phyloP scores from a whole-genome alignment of 1,284 basidiomycete genomes.

The Peniophora sp. region DNA sequence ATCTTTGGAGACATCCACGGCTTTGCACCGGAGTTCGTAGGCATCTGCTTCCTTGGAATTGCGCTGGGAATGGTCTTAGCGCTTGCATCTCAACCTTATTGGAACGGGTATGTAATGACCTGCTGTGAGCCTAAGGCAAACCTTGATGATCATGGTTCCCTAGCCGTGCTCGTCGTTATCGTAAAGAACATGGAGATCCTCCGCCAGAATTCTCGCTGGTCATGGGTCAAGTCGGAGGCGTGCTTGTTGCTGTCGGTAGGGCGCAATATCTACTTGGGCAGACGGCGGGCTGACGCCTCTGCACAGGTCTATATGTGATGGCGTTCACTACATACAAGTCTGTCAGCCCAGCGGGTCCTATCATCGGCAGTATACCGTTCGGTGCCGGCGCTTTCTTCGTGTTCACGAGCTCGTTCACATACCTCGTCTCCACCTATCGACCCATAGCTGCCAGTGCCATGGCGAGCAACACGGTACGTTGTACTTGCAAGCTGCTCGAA shows the following conservation, averaged over 20 bases:
- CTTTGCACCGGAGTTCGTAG: slow-evolving; percentile 53
- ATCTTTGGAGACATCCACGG: slow-evolving; percentile 58
- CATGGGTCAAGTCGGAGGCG: slow-evolving; percentile 60
- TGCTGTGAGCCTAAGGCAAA: not conserved
- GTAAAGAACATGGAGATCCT: slow-evolving; percentile 31
- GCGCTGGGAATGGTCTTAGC: slow-evolving; percentile 59
- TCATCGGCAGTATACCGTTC: slow-evolving; percentile 56
- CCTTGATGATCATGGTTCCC: not conserved
- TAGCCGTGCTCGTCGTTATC: slow-evolving; percentile 22
- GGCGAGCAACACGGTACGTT: slow-evolving; percentile 49
- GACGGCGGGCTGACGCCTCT: not conserved
- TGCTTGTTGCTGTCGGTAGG: slow-evolving; percentile 50
- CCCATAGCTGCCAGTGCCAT: slow-evolving; percentile 73
- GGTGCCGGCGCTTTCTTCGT: slow-evolving; percentile 52
- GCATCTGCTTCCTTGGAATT: slow-evolving; percentile 66
- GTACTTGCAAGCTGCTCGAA: too few species aligned
- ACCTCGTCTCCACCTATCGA: slow-evolving; percentile 63
- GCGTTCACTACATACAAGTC: slow-evolving; percentile 62
- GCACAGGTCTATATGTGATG: slow-evolving; percentile 55
- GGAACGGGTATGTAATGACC: slow-evolving; percentile 40
- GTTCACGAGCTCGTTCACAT: slow-evolving; percentile 66
- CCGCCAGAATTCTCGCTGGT: slow-evolving; percentile 62
- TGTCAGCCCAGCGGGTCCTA: slow-evolving; percentile 67
- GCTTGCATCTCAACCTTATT: slow-evolving; percentile 49
- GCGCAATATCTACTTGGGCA: not conserved